Percentiles rank a stretch among this genome's conserved stretches.
Evolutionary conservation across 257 asterid genomes (phyloP).

Genomic region (Haberlea rhodopensis): DNA sequence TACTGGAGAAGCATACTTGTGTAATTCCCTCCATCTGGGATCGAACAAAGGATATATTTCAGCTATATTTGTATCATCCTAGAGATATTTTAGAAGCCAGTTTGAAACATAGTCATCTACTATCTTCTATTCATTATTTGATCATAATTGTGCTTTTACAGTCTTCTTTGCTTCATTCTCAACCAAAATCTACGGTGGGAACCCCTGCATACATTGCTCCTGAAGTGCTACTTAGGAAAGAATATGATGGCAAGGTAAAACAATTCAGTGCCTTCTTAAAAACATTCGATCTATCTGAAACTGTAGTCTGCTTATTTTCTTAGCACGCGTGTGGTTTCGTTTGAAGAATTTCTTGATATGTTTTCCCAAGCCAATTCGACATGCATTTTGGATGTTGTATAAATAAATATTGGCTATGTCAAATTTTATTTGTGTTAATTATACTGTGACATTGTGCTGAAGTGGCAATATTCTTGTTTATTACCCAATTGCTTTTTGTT

Average conservation of each 20-base stretch:
- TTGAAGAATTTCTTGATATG: slow-evolving; percentile 3
- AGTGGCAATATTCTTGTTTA: not conserved
- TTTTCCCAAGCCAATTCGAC: not conserved
- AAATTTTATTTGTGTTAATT: slow-evolving; percentile 1
- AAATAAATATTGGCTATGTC: not conserved
- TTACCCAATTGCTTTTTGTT: not conserved
- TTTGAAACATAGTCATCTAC: not conserved
- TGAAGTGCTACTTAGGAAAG: slow-evolving; percentile 68
- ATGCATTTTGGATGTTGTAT: not conserved
- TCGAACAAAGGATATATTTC: not conserved
- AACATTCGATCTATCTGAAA: not conserved
- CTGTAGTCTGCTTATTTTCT: not conserved
- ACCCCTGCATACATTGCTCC: slow-evolving; percentile 95
- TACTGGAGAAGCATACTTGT: not conserved
- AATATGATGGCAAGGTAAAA: slow-evolving; percentile 85
- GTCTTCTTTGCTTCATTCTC: slow-evolving; percentile 88
- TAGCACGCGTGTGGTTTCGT: not conserved
- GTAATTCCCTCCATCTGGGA: not conserved
- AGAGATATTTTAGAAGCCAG: not conserved
- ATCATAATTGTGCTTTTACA: slow-evolving; percentile 32
- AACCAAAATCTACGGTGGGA: slow-evolving; percentile 93
- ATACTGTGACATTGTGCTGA: not conserved
- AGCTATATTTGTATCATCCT: slow-evolving; percentile 3
- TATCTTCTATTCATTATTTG: slow-evolving; percentile 21
- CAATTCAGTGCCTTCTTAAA: not conserved